Percentiles rank a stretch among this genome's conserved stretches.
Evolutionary conservation across 1,139 yeast genomes (phyloP).

Genomic region (Petasospora fabianii): DNA sequence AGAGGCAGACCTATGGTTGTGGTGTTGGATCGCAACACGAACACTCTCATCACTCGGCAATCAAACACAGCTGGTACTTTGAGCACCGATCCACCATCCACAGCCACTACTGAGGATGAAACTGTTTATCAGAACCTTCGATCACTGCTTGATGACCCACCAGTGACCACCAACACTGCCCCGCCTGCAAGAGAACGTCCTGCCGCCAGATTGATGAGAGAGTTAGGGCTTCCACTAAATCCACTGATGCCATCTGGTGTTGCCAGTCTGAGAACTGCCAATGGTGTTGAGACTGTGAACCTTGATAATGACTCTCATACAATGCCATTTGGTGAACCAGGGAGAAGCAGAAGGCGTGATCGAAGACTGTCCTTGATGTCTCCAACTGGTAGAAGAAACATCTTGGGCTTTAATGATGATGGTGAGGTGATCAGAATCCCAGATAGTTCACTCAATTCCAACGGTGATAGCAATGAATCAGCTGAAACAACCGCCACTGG

Average conservation of each 20-base stretch:
- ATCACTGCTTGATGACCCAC: background rate
- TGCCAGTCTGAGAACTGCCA: conserved; percentile 45
- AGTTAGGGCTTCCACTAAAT: conserved; percentile 34
- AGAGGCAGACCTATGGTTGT: conserved; percentile 27
- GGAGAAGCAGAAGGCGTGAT: conserved; percentile 18
- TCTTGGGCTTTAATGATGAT: conserved; percentile 4
- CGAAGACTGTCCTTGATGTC: conserved; percentile 5
- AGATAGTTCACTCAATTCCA: background rate
- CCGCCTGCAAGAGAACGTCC: background rate
- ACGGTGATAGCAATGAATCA: too few species aligned
- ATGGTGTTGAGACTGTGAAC: conserved; percentile 43
- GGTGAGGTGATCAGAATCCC: conserved; percentile 2
- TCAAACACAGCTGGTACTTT: background rate
- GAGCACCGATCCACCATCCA: background rate
- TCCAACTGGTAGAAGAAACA: background rate
- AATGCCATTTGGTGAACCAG: conserved; percentile 11
- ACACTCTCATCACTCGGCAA: conserved; percentile 15
- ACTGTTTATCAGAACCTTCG: background rate
- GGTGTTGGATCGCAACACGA: conserved; percentile 22
- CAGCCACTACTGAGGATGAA: background rate
- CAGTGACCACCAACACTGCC: background rate
- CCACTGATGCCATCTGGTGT: conserved; percentile 41
- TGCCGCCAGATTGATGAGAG: conserved; percentile 6
- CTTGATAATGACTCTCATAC: conserved; percentile 9
- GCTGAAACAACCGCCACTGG: too few species aligned